Base-by-base conservation (phyloP, 2,329 filamentous ascomycete genomes). In the Claviceps purpurea region DNA sequence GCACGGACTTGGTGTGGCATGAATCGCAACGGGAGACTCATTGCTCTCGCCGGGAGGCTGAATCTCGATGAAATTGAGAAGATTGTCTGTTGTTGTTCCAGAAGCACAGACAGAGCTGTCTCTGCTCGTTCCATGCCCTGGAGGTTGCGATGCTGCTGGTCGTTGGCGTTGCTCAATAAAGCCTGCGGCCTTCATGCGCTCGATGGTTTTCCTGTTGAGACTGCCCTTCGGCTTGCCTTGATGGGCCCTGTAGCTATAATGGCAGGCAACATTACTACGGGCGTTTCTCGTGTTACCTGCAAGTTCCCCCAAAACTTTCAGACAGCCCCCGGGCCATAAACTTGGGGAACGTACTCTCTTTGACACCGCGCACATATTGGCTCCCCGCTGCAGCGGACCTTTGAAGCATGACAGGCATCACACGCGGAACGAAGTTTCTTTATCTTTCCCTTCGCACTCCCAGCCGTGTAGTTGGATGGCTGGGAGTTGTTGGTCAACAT, bases 361-460 rank as follows among this genome's bases (percentile, higher is more conserved):
- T 22, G 30, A 38, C 49, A 54, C 14, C 45, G 26, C 37, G 39
- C 30, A 48, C 52, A 54, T 24, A 45, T 43, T 45, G 22, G 44
- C 5, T 50, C 52, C 8, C 49, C 49, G 37, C 49, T 42, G 30
- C 49, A 54, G 16, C 52, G 52, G 14, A 54, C 44, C 48, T 53
- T 53, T 34, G 52, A 48, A 24, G 42, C 44, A 44, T 53, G 52
- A 10, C 52, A 53, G 11, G 52, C 40, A 50, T 53, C 52, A 30
- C 52, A 53, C 11, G 52, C 52, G 20, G 47, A 50, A 22, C 52
- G 52, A 16, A 53, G 52, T 16, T 48, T 50, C 48, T 47, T 53
- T 7, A 8, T 16, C 24, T 37, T 47, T 13, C 22, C 26, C 11
- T n/a, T 47, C 4, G 6, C 45, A 20, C 4, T 13, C 8, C n/a